Evolutionary conservation across 1,284 basidiomycete species (phyloP), one percentile per base, ranked within the genome.

Genomic region (Meripilus lineatus): DNA sequence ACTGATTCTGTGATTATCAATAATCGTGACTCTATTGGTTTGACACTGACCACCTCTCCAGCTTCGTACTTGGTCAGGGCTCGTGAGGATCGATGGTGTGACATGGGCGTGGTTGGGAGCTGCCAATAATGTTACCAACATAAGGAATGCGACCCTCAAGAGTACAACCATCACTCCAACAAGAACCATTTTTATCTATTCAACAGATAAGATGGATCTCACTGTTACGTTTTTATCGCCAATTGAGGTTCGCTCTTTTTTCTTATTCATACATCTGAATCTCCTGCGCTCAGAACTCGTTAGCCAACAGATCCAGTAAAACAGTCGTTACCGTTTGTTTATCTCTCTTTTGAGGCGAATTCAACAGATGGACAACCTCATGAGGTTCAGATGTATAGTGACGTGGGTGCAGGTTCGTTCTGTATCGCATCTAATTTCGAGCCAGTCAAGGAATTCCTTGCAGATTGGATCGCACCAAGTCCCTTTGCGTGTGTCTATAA

Each of bases 61-160:
- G 80, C 75, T 69, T 37, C 56, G 81, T 20, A 82, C 81, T n/a
- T 85, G 83, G 82, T 76, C 76, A 21, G 82, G 82, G 1, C 76
- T 77, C 45, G 66, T 79, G 44, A 75, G 74, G 41, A 79, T 85
- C 2, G 82, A 85, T 48, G 75, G 72, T 3, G 64, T 59, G 11
- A 59, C 72, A 0, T 84, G 79, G 57, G 75, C 61, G 43, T 83
- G 78, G 58, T 64, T 86, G n/a, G 82, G 83, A 17, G 57, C 56
- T 14, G 73, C 79, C 17, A n/a, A 8, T 3, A 74, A 78, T 14
- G 52, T 72, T 2, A 50, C 68, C 14, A 35, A 58, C 4, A 68
- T 69, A n/a, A 67, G 72, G 35, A 61, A 56, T 1, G 67, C 75
- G 45, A 80, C 81, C 0, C 65, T 67, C 1, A 80, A 84, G 59